These are phyloP conservation scores for Tubosaeta sp. DNA, from an alignment of 768 basidiomycete species.

Conservation along the genomic window DNA sequence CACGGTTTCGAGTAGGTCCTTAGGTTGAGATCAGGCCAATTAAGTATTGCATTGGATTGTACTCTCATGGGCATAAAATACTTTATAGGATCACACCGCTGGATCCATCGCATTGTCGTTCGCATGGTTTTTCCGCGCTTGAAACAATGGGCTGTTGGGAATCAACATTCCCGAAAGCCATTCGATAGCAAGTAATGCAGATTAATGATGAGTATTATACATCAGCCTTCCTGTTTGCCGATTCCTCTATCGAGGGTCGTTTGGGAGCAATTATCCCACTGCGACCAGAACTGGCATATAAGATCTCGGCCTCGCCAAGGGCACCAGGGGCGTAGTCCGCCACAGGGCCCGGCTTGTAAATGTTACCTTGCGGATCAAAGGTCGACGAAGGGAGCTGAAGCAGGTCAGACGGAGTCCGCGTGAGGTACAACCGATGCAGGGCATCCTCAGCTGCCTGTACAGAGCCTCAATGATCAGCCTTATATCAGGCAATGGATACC, in stretches of 20 bases:
- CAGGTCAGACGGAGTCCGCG: slow-evolving; percentile 63
- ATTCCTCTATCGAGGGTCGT: slow-evolving; percentile 25
- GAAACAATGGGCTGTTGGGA: not conserved
- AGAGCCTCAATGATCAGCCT: not conserved
- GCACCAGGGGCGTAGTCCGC: slow-evolving; percentile 49
- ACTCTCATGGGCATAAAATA: too few species aligned
- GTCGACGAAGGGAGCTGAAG: slow-evolving; percentile 72
- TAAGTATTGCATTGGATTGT: too few species aligned
- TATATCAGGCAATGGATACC: slow-evolving; percentile 13
- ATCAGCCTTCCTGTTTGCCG: slow-evolving; percentile 16
- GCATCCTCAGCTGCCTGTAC: slow-evolving; percentile 81
- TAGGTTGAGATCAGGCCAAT: too few species aligned
- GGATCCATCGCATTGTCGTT: not conserved
- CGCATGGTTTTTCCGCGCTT: not conserved
- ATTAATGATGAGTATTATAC: slow-evolving; percentile 31
- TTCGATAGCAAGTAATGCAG: slow-evolving; percentile 15
- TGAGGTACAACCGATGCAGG: slow-evolving; percentile 77
- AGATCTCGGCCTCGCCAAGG: slow-evolving; percentile 58
- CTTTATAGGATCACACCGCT: too few species aligned
- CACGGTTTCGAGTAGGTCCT: not conserved
- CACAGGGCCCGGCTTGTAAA: slow-evolving; percentile 47
- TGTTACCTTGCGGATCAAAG: slow-evolving; percentile 56
- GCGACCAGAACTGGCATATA: slow-evolving; percentile 66
- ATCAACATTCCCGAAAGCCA: not conserved
- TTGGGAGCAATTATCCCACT: slow-evolving; percentile 37